Percentiles rank a stretch among this genome's conserved stretches.
Evolutionary conservation across 108 stramenopile genomes (phyloP).

Genomic region (Nitzschia sp.): DNA sequence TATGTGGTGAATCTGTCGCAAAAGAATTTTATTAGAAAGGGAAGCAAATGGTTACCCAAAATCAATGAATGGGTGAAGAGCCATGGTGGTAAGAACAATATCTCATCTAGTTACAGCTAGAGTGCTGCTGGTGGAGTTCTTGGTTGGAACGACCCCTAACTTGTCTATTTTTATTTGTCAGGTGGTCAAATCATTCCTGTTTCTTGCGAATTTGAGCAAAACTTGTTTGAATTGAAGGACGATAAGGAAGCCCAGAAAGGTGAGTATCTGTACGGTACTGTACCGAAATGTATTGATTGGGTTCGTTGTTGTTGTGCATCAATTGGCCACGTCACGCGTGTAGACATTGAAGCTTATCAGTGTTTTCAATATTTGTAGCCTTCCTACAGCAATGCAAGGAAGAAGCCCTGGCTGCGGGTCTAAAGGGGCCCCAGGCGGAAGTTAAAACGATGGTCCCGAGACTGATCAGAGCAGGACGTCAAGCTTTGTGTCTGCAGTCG

Average conservation of each 20-base stretch:
- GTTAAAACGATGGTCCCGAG: slow-evolving; percentile 91
- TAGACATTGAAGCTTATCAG: too few species aligned
- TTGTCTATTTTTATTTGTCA: not conserved
- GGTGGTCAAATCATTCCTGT: slow-evolving; percentile 96
- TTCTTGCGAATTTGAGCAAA: slow-evolving; percentile 98
- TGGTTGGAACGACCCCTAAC: too few species aligned
- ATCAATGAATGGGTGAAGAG: slow-evolving; percentile 93
- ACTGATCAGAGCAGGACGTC: slow-evolving; percentile 95
- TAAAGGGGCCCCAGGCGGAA: slow-evolving; percentile 85
- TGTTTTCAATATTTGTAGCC: slow-evolving; percentile 33
- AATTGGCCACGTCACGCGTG: too few species aligned
- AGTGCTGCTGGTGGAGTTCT: too few species aligned
- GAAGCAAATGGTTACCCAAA: slow-evolving; percentile 93
- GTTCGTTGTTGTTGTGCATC: not conserved
- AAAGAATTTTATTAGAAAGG: slow-evolving; percentile 96
- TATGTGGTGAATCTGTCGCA: slow-evolving; percentile 96
- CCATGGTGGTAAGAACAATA: slow-evolving; percentile 78
- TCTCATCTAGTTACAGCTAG: not conserved
- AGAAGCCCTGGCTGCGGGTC: slow-evolving; percentile 78
- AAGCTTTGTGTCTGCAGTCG: slow-evolving; percentile 94
- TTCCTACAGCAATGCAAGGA: slow-evolving; percentile 81
- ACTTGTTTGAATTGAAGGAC: slow-evolving; percentile 75
- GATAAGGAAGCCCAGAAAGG: slow-evolving; percentile 68
- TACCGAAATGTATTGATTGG: not conserved
- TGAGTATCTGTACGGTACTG: too few species aligned